Evolutionary conservation across 2,329 filamentous ascomycete genomes (phyloP), one percentile per base, ranked within the genome.

Genomic region (Elsinoe necatrix): DNA sequence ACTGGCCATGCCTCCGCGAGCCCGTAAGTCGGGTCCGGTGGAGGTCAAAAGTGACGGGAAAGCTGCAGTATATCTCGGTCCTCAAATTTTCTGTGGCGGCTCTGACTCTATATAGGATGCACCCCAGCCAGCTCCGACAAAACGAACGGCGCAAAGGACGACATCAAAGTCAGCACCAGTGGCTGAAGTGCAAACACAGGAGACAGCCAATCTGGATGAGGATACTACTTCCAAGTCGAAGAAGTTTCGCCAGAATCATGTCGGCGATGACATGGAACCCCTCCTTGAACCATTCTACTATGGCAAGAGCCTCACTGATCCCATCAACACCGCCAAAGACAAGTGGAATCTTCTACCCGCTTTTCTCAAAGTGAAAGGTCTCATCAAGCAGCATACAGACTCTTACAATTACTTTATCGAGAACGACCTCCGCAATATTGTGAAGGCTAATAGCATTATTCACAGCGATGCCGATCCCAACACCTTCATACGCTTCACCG

Each of bases 331-430:
- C 1, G 83, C 82, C 25, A 75, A 73, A 60, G 93, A 98, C 75
- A 98, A 98, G 78, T 96, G 92, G 82, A 95, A 97, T 70, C 78
- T 98, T 41, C 75, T 98, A 25, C 95, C 93, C 0, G 93, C 93
- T n/a, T 98, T 98, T 71, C 76, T 98, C 58, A 96, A 96, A 72
- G 91, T 96, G 66, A 98, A 98, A 73, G 91, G 91, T 57, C 77
- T 96, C 57, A 91, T 96, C 55, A 96, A 96, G 72, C 92, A 97
- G 77, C 91, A 96, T 71, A 92, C 95, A 68, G 95, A 98, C 75
- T 97, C 93, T 21, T 98, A 95, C 79, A 96, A 98, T 74, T 95
- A 93, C 74, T 97, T 98, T 65, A 87, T 96, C 63, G 89, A 98
- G 64, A 87, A 95, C 57, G 91, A 97, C 69, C 84, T 98, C 70